Evolutionary conservation across 768 basidiomycete genomes (phyloP).

Genomic region (Multifurca ochricompacta): DNA sequence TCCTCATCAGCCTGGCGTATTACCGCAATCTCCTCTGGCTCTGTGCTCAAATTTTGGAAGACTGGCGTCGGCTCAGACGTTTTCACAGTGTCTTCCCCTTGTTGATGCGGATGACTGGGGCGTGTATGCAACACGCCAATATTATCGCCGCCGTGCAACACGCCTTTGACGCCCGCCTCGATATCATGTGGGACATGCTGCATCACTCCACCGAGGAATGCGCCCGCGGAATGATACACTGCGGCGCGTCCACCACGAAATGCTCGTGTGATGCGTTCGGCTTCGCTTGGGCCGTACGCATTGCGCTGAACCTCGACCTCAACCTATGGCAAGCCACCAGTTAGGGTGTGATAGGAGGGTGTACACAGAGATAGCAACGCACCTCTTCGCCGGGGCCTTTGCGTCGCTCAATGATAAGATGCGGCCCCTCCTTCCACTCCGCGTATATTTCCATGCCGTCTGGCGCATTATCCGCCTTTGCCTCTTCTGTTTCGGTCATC

Average conservation of each 20-base stretch:
- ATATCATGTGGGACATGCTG: constrained; percentile 16
- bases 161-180: constrained; percentile 19
- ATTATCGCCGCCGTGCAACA: background rate
- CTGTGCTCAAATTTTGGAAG: background rate
- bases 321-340: constrained; percentile 22
- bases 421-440: constrained; percentile 69
- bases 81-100: background rate
- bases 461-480: constrained; percentile 35
- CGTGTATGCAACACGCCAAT: background rate
- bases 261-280: constrained; percentile 25
- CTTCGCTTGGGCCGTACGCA: constrained; percentile 26
- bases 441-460: constrained; percentile 36
- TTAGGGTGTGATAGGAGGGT: background rate
- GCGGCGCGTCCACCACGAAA: constrained; percentile 23
- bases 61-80: background rate
- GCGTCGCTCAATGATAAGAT: constrained; percentile 56
- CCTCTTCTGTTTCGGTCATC: constrained; percentile 15
- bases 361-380: constrained; percentile 19
- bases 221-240: constrained; percentile 25
- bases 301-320: constrained; percentile 32
- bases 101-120: background rate
- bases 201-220: constrained; percentile 18
- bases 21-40: constrained; percentile 15
- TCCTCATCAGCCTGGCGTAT: constrained; percentile 40
- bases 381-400: constrained; percentile 60